Conservation (phyloP, 106 monocot species). For the Apostasia ramifera region DNA sequence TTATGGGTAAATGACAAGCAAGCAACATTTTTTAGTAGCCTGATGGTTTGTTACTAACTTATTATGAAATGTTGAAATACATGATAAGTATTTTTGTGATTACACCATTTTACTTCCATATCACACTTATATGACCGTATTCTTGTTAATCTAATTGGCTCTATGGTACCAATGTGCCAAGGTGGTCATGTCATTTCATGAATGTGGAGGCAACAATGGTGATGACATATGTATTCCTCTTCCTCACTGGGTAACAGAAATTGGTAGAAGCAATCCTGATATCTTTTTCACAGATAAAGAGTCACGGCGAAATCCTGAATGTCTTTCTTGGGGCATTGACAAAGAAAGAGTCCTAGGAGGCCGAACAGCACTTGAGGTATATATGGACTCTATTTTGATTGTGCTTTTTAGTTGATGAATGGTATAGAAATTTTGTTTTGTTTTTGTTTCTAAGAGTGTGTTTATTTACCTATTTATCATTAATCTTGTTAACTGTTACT, state of each 20-base stretch:
- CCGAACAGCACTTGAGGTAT: conserved; percentile 90
- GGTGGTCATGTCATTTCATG: conserved; percentile 99
- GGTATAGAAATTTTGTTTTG: too few relatives aligned
- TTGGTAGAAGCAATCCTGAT: conserved; percentile 77
- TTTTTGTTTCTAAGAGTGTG: not conserved
- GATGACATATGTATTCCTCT: conserved; percentile 83
- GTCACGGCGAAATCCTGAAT: conserved; percentile 69
- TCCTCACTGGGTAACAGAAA: conserved; percentile 81
- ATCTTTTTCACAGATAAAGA: conserved; percentile 87
- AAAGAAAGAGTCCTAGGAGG: conserved; percentile 86
- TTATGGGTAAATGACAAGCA: too few relatives aligned
- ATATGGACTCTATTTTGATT: not conserved
- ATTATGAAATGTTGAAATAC: too few relatives aligned
- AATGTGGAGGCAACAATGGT: conserved; percentile 96
- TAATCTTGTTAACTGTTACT: too few relatives aligned
- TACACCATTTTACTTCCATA: too few relatives aligned
- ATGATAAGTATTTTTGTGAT: too few relatives aligned
- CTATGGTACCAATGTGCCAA: conserved; percentile 8
- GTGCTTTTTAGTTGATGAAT: too few relatives aligned
- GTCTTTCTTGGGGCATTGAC: conserved; percentile 88
- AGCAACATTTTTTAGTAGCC: too few relatives aligned
- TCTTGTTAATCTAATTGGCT: not conserved
- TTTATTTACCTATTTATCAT: not conserved
- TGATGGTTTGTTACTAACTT: too few relatives aligned
- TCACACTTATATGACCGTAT: too few relatives aligned